Conservation (phyloP, 768 basidiomycete species). For the Xanthoconium stramineum region DNA sequence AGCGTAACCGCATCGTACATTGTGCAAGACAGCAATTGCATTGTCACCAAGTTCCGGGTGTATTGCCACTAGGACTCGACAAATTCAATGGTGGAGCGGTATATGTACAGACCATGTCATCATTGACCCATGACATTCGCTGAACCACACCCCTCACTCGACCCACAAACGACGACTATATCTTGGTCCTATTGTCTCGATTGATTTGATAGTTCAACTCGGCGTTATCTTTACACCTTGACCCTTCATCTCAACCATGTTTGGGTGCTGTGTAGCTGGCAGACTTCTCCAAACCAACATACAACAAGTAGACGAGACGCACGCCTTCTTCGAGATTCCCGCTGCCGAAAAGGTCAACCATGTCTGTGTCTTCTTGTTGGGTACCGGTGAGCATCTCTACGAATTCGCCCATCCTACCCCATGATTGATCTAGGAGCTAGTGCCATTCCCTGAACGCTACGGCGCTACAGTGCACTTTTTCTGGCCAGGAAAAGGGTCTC, state of each 20-base stretch:
- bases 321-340: slow-evolving; percentile 74
- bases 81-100: slow-evolving; percentile 1
- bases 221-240: not conserved
- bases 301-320: slow-evolving; percentile 78
- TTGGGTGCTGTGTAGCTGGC: slow-evolving; percentile 77
- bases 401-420: not conserved
- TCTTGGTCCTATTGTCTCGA: not conserved
- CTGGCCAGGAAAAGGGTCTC: slow-evolving; percentile 86
- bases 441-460: slow-evolving; percentile 80
- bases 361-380: slow-evolving; percentile 79
- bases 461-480: slow-evolving; percentile 83
- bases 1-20: not conserved
- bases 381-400: slow-evolving; percentile 51
- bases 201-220: not conserved
- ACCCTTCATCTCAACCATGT: slow-evolving; percentile 44
- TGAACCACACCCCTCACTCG: not conserved
- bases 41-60: not conserved
- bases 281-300: slow-evolving; percentile 77
- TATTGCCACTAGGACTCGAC: slow-evolving; percentile 5
- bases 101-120: slow-evolving; percentile 4
- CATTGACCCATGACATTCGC: slow-evolving; percentile 12
- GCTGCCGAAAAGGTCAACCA: slow-evolving; percentile 77
- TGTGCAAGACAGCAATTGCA: slow-evolving; percentile 6
- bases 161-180: not conserved
- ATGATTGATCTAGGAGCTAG: slow-evolving; percentile 30